phyloP scores from a whole-genome alignment of 192 early-diverging fungal genomes.

The Gigaspora rosea region DNA sequence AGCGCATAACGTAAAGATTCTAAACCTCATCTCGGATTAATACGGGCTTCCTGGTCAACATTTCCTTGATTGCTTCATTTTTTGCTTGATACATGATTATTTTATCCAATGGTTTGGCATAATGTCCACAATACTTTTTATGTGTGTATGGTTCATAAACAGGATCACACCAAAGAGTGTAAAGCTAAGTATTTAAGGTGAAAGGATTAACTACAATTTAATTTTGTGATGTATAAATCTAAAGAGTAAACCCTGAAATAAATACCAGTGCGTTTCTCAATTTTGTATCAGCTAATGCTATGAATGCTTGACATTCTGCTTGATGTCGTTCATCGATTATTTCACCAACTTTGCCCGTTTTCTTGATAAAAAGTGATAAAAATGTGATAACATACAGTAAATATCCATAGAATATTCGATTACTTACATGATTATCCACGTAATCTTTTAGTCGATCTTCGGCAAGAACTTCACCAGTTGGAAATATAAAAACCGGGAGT shows the following conservation, averaged over 20 bases:
- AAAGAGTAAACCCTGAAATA: background rate
- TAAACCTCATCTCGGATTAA: conserved; percentile 54
- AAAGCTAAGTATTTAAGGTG: conserved; percentile 33
- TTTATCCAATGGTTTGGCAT: conserved; percentile 39
- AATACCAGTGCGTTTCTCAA: conserved; percentile 59
- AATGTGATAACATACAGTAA: too few species aligned
- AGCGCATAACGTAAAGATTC: background rate
- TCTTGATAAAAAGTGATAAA: background rate
- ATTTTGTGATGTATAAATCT: too few species aligned
- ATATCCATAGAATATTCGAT: background rate
- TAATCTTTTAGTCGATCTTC: conserved; percentile 52
- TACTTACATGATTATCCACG: conserved; percentile 47
- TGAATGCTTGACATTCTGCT: conserved; percentile 40
- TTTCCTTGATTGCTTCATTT: conserved; percentile 44
- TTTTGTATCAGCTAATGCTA: conserved; percentile 52
- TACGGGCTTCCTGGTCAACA: conserved; percentile 63
- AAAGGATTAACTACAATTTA: too few species aligned
- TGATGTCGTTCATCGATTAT: conserved; percentile 26
- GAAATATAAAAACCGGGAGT: conserved; percentile 54
- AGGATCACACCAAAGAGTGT: conserved; percentile 46
- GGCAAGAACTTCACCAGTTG: conserved; percentile 46
- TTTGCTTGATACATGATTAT: conserved; percentile 37
- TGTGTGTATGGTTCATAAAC: conserved; percentile 35
- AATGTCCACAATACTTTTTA: conserved; percentile 40
- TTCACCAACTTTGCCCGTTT: conserved; percentile 11